Base-by-base conservation (phyloP, 345 rosid species). In the Mercurialis annua region DNA sequence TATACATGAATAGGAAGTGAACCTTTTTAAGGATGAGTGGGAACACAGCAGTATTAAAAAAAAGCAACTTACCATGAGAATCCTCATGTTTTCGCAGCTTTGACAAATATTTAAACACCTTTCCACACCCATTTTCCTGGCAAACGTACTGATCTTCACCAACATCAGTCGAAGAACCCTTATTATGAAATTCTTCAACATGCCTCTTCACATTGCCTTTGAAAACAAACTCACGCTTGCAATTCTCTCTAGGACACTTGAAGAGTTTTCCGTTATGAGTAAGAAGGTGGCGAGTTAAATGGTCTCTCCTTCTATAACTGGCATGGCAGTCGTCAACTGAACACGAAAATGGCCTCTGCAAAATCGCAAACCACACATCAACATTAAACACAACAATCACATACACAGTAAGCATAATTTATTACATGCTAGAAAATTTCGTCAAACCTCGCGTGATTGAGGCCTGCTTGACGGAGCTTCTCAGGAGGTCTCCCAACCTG, bases 401-500 rank as follows among this genome's bases (percentile, higher is more conserved):
- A n/a, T n/a, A n/a, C n/a, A n/a, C n/a, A n/a, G n/a, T n/a, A n/a
- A n/a, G n/a, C 30, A 46, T 24, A 12, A 48, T 1, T 24, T n/a
- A n/a, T n/a, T n/a, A n/a, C n/a, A n/a, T n/a, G n/a, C n/a, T 5
- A 16, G 30, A 42, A 3, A 11, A 26, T 58, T 6, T 55, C 69
- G 57, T 67, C 86, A 74, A 80, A 85, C 87, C 86, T 82, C 83
- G 88, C 90, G 98, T 93, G 97, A 84, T 52, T 21, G 86, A 90
- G 98, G 98, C 97, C 59, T 55, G 59, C 96, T 80, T 87, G 90
- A 84, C 33, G 95, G 91, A 89, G 92, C 97, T 93, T 90, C 97
- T 90, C 96, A 89, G 97, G 98, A 61, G 96, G 96, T 89, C 97
- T 76, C 97, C 98, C 97, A 66, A 73, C 98, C 96, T 90, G 97